These are phyloP conservation scores for Leishmania major DNA, from an alignment of 208 protist species.

Conservation along the genomic window DNA sequence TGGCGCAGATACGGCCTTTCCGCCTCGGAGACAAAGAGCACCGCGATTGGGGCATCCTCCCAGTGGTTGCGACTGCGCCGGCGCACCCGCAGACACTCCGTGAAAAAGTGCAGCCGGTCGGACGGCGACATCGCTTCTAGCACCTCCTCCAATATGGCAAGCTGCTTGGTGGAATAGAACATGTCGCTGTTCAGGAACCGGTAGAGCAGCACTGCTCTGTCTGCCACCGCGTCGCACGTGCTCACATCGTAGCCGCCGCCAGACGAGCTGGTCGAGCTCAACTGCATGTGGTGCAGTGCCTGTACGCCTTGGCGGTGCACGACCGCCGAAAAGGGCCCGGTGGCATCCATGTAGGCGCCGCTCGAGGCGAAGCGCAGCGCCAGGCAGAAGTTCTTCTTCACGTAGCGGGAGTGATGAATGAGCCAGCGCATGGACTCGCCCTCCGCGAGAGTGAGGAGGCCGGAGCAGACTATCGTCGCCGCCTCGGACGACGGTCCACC, in stretches of 20 bases:
- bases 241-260: slow-evolving; percentile 2
- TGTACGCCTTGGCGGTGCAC: slow-evolving; percentile 22
- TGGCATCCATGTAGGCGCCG: slow-evolving; percentile 58
- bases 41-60: slow-evolving; percentile 77
- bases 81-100: slow-evolving; percentile 67
- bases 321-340: slow-evolving; percentile 31
- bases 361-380: slow-evolving; percentile 55
- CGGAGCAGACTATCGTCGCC: slow-evolving; percentile 34
- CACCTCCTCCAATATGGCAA: slow-evolving; percentile 58
- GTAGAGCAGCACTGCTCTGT: slow-evolving; percentile 52
- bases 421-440: slow-evolving; percentile 90
- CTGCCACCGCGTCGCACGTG: slow-evolving; percentile 10
- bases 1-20: slow-evolving; percentile 38
- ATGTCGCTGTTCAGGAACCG: slow-evolving; percentile 90
- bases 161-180: slow-evolving; percentile 73
- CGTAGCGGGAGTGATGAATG: slow-evolving; percentile 66
- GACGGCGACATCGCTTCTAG: slow-evolving; percentile 38
- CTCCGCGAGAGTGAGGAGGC: slow-evolving; percentile 84
- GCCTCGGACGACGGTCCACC: neutral
- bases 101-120: slow-evolving; percentile 67
- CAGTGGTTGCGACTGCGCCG: slow-evolving; percentile 73
- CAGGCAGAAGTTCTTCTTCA: slow-evolving; percentile 29
- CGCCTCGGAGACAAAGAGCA: slow-evolving; percentile 53
- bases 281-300: slow-evolving; percentile 25
- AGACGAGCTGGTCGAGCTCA: neutral